Evolutionary conservation across 441 rosid species (phyloP).

Genomic region (Eutrema salsugineum): DNA sequence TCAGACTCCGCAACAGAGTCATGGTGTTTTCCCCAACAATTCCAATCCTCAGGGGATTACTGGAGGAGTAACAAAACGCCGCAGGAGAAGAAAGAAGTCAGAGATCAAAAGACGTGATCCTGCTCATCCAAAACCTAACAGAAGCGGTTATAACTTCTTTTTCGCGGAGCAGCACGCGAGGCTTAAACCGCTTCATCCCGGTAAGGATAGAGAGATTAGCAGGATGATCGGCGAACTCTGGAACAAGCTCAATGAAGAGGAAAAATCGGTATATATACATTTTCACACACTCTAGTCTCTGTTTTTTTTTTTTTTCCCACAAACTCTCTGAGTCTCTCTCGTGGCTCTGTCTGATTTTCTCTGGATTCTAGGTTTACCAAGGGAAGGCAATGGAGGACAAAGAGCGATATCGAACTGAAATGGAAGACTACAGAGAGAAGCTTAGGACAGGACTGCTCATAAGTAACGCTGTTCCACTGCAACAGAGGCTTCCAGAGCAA

Average conservation of each 20-base stretch:
- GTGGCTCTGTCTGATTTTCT: slow-evolving; percentile 1
- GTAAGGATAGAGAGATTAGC: slow-evolving; percentile 92
- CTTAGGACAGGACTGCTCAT: slow-evolving; percentile 52
- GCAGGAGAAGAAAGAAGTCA: slow-evolving; percentile 74
- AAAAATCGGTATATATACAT: slow-evolving; percentile 50
- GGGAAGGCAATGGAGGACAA: slow-evolving; percentile 80
- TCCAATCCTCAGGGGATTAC: slow-evolving; percentile 11
- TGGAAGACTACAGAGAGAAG: slow-evolving; percentile 82
- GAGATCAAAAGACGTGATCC: slow-evolving; percentile 95
- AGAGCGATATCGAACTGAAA: slow-evolving; percentile 82
- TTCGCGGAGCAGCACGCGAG: slow-evolving; percentile 93
- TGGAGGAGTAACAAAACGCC: slow-evolving; percentile 50
- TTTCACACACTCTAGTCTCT: neutral
- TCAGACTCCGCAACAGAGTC: slow-evolving; percentile 33
- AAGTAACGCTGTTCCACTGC: slow-evolving; percentile 69
- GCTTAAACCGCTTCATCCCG: slow-evolving; percentile 85
- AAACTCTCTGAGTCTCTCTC: neutral
- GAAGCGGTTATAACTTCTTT: slow-evolving; percentile 96
- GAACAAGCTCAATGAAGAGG: slow-evolving; percentile 68
- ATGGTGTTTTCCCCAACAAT: slow-evolving; percentile 23
- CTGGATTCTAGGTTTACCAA: slow-evolving; percentile 60
- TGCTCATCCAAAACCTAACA: slow-evolving; percentile 85
- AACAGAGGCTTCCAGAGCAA: slow-evolving; percentile 59
- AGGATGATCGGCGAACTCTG: slow-evolving; percentile 94
- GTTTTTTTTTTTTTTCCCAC: neutral